Evolutionary conservation across 495 filamentous ascomycete species (phyloP).

Genomic region (Penicillium turbatum): DNA sequence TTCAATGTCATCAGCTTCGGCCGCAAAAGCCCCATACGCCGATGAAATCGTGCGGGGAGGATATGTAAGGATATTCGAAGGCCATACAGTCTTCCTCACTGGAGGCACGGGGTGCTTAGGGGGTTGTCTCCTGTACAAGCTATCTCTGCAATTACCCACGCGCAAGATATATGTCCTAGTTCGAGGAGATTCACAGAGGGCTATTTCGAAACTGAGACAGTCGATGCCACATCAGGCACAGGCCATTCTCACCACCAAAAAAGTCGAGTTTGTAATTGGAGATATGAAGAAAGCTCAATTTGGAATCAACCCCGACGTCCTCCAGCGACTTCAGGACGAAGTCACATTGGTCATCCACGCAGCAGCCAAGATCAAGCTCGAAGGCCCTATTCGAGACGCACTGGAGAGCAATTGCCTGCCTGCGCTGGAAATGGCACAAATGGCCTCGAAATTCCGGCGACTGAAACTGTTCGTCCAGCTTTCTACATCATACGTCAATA

Average conservation of each 20-base stretch:
- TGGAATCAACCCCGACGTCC: slow-evolving; percentile 19
- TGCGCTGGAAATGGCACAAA: slow-evolving; percentile 30
- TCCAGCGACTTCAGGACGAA: slow-evolving; percentile 23
- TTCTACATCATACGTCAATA: slow-evolving; percentile 36
- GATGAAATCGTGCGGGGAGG: slow-evolving; percentile 25
- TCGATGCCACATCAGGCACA: slow-evolving; percentile 32
- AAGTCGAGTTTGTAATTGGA: slow-evolving; percentile 32
- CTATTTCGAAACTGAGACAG: slow-evolving; percentile 31
- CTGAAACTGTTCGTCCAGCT: slow-evolving; percentile 36
- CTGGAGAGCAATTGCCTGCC: slow-evolving; percentile 38
- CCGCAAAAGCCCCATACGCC: slow-evolving; percentile 7
- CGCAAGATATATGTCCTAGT: slow-evolving; percentile 33
- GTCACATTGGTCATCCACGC: slow-evolving; percentile 39
- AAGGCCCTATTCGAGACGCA: slow-evolving; percentile 28
- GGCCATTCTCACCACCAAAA: slow-evolving; percentile 26
- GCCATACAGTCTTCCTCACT: slow-evolving; percentile 34
- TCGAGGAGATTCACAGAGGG: slow-evolving; percentile 22
- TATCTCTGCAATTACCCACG: slow-evolving; percentile 34
- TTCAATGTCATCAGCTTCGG: slow-evolving; percentile 15
- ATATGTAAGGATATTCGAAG: slow-evolving; percentile 28
- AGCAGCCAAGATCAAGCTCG: slow-evolving; percentile 35
- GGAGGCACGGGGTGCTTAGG: slow-evolving; percentile 38
- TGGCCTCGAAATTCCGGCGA: slow-evolving; percentile 27
- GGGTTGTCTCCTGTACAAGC: slow-evolving; percentile 37
- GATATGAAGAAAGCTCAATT: slow-evolving; percentile 30